phyloP scores from a whole-genome alignment of 2,329 filamentous ascomycete genomes.

The Daldinia sp. region DNA sequence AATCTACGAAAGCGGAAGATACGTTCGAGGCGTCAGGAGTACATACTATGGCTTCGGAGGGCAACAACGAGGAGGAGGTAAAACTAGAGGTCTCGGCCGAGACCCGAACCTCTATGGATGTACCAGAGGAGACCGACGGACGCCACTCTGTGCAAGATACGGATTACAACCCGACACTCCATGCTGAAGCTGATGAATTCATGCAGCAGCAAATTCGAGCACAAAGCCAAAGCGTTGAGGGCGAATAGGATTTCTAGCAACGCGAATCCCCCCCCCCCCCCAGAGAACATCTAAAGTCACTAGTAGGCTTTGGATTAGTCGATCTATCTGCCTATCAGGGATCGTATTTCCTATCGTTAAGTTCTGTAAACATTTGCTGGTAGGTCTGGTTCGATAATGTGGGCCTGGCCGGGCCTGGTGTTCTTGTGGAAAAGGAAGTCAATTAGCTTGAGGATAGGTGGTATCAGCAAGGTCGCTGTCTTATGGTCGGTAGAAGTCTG shows the following conservation, averaged over 20 bases:
- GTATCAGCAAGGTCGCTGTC: background rate
- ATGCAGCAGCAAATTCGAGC: constrained; percentile 12
- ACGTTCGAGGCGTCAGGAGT: background rate
- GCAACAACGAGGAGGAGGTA: background rate
- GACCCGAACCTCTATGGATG: background rate
- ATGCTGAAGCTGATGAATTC: constrained; percentile 8
- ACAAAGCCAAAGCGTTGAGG: background rate
- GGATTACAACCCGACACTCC: background rate
- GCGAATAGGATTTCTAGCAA: background rate
- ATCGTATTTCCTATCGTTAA: background rate
- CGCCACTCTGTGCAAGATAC: background rate
- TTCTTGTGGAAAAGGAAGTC: background rate
- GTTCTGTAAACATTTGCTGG: background rate
- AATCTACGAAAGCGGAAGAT: background rate
- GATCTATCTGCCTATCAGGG: too few species aligned
- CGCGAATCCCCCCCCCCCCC: too few species aligned
- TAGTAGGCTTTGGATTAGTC: background rate
- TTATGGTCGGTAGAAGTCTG: background rate
- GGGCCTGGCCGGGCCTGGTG: background rate
- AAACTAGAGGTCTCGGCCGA: background rate
- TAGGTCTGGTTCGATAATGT: background rate
- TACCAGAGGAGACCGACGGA: background rate
- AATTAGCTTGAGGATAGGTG: background rate
- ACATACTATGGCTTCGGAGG: background rate
- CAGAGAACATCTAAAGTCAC: background rate